These are phyloP conservation scores for Rutstroemia sp. DNA, from an alignment of 2,329 filamentous ascomycete genomes.

Conservation along the genomic window DNA sequence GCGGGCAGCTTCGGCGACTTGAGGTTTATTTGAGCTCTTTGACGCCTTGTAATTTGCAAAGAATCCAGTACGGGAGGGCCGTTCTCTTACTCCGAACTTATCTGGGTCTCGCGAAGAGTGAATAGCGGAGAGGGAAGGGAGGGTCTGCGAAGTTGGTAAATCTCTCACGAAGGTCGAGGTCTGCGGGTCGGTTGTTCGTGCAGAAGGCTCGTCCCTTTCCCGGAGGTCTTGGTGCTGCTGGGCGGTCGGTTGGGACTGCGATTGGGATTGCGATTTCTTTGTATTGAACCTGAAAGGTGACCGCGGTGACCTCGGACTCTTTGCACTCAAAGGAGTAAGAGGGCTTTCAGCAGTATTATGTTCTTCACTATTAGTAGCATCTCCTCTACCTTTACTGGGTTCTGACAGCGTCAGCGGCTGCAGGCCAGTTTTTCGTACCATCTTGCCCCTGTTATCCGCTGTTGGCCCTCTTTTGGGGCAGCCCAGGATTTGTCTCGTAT, in stretches of 20 bases:
- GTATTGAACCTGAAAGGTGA: constrained; percentile 26
- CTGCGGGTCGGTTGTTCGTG: constrained; percentile 17
- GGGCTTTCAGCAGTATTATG: constrained; percentile 13
- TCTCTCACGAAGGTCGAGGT: constrained; percentile 10
- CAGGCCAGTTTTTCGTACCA: constrained; percentile 26
- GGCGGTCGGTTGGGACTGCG: neutral
- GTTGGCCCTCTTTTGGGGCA: constrained; percentile 11
- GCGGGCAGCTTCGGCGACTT: constrained; percentile 27
- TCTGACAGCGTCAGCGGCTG: constrained; percentile 27
- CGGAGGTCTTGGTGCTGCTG: neutral
- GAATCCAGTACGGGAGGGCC: constrained; percentile 30
- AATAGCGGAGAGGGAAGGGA: constrained; percentile 16
- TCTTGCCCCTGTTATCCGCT: constrained; percentile 18
- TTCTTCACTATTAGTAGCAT: constrained; percentile 2
- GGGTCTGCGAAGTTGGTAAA: constrained; percentile 17
- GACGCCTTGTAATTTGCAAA: constrained; percentile 41
- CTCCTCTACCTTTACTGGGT: constrained; percentile 7
- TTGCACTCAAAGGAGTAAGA: constrained; percentile 21
- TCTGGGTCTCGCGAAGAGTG: constrained; percentile 10
- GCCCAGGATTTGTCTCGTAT: constrained; percentile 16
- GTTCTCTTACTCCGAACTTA: constrained; percentile 18
- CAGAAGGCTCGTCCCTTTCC: constrained; percentile 15
- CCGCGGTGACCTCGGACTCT: constrained; percentile 25
- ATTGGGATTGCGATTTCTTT: constrained; percentile 17
- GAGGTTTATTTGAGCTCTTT: constrained; percentile 37